phyloP scores from a whole-genome alignment of 2,329 filamentous ascomycete species.

The Fusarium anthophilum region DNA sequence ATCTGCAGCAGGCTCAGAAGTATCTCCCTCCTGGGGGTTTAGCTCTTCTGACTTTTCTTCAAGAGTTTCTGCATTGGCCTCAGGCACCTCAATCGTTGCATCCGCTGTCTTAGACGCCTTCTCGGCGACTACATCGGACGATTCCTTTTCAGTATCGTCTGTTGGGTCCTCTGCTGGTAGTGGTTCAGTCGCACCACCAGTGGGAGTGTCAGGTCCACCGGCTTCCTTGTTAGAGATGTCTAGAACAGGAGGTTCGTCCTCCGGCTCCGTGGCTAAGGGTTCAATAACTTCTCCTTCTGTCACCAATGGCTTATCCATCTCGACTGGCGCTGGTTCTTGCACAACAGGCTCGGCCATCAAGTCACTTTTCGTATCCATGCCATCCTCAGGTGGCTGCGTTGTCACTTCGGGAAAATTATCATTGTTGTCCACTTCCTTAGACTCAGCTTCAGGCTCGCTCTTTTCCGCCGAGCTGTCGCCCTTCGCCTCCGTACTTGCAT shows the following conservation, averaged over 20 bases:
- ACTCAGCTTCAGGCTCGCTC: not conserved
- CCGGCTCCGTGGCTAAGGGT: not conserved
- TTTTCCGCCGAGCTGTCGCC: not conserved
- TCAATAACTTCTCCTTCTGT: not conserved
- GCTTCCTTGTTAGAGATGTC: not conserved
- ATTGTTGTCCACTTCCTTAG: not conserved
- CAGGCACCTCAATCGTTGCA: not conserved
- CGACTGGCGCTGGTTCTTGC: not conserved
- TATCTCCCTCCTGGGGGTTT: not conserved
- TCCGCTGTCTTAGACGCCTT: not conserved
- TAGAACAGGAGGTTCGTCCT: slow-evolving; percentile 1
- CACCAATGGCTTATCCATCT: not conserved
- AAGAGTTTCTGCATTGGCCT: not conserved
- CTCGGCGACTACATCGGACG: not conserved
- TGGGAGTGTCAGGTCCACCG: slow-evolving; percentile 1
- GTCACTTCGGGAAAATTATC: slow-evolving; percentile 1
- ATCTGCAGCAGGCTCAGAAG: not conserved
- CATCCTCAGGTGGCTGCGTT: not conserved
- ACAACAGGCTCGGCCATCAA: not conserved
- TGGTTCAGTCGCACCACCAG: not conserved
- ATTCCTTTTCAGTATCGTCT: not conserved
- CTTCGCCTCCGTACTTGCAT: not conserved
- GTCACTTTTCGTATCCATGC: slow-evolving; percentile 1
- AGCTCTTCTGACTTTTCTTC: slow-evolving; percentile 1
- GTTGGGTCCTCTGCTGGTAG: not conserved